Base-by-base conservation (phyloP, 768 basidiomycete species). In the Dentipellis fragilis region DNA sequence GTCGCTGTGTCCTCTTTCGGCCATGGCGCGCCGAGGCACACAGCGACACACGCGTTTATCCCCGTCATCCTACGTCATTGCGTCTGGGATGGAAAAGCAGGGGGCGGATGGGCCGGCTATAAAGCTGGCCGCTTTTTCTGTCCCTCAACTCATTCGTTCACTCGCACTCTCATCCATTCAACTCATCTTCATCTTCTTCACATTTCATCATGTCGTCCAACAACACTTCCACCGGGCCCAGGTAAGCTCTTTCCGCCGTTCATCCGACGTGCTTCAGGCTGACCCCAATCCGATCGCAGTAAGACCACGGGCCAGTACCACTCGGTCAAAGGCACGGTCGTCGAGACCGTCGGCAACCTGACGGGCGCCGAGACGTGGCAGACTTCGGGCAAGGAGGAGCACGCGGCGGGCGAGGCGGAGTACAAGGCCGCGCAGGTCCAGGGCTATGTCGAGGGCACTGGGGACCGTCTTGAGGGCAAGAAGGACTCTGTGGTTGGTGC, bases 401-500 rank as follows among this genome's bases (percentile, higher is more conserved):
- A 81, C 56, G 64, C 65, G 14, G 64, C 71, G 61, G 79, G 79
- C 55, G 74, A 79, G 66, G 65, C 65, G 52, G 74, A 78, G 66
- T 70, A 73, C 63, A 74, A 73, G 49, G 70, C 72, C 16, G 76
- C 77, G 3, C 74, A 75, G 57, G 71, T 73, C 17, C 70, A 83
- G 64, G 75, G 71, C n/a, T 83, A 75, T 58, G 73, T 65, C 4
- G 74, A 82, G 51, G 81, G 81, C 21, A 65, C 67, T 0, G 8
- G 64, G 12, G 80, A 83, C 56, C 73, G 72, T 54, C 36, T 73
- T 8, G 65, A 59, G 2, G 81, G 81, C 40, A 78, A 79, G 66
- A 75, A 77, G 57, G 80, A 83, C 53, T 63, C 77, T 45, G 67
- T 83, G 35, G 68, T 78, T 37, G 81, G 81, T 36, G 77, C 81